phyloP scores from a whole-genome alignment of 306 rosid species.

The Cucurbita moschata region DNA sequence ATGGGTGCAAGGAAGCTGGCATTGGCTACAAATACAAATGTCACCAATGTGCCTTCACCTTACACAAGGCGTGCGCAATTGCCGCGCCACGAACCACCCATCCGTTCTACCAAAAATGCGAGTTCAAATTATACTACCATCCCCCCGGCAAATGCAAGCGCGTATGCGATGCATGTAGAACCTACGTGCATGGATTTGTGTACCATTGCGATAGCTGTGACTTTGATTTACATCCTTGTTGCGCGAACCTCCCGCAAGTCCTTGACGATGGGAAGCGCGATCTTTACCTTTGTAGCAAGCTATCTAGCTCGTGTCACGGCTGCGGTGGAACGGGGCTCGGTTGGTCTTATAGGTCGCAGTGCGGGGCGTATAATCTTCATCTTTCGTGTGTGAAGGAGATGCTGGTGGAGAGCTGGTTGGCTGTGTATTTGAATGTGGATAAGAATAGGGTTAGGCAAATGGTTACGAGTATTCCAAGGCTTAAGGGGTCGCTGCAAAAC shows the following conservation, averaged over 20 bases:
- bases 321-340: constrained; percentile 40
- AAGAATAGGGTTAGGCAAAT: constrained; percentile 32
- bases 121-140: constrained; percentile 17
- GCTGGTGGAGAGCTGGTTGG: constrained; percentile 46
- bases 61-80: constrained; percentile 32
- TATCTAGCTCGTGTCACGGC: constrained; percentile 22
- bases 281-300: constrained; percentile 27
- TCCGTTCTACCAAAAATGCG: constrained; percentile 31
- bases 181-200: constrained; percentile 29
- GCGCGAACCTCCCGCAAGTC: constrained; percentile 40
- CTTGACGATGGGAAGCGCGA: constrained; percentile 28
- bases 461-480: constrained; percentile 35
- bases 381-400: constrained; percentile 40
- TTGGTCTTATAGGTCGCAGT: constrained; percentile 35
- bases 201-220: constrained; percentile 37
- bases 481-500: constrained; percentile 23
- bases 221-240: constrained; percentile 46
- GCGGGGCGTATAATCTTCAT: constrained; percentile 34
- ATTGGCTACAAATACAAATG: constrained; percentile 44
- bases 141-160: constrained; percentile 24
- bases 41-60: constrained; percentile 23
- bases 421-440: constrained; percentile 29
- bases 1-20: constrained; percentile 52
- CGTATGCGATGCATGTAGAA: constrained; percentile 34
- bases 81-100: constrained; percentile 18